Percentiles rank a stretch among this genome's conserved stretches.
phyloP scores from a whole-genome alignment of 1,139 yeast species.

The Blastobotrys apis region DNA sequence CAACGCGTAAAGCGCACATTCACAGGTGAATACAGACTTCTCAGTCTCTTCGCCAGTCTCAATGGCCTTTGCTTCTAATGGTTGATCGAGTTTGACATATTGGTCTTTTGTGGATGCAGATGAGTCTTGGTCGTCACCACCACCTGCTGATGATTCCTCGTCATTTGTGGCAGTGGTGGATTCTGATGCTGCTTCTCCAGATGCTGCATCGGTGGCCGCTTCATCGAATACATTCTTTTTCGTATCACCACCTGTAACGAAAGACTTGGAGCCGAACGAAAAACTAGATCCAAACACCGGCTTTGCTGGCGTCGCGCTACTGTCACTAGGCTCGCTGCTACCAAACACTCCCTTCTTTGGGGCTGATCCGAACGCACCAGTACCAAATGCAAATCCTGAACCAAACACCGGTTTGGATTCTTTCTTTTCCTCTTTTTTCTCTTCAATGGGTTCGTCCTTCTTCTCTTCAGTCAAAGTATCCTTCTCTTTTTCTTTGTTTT shows the following conservation, averaged over 20 bases:
- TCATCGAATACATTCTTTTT: conserved; percentile 15
- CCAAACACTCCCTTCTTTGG: conserved; percentile 11
- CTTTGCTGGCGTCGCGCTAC: not conserved
- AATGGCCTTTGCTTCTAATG: conserved; percentile 45
- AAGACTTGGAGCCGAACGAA: conserved; percentile 18
- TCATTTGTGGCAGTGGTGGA: conserved; percentile 13
- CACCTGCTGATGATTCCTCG: conserved; percentile 1
- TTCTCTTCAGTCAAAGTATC: conserved; percentile 3
- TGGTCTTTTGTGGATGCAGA: conserved; percentile 12
- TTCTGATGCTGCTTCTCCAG: conserved; percentile 2
- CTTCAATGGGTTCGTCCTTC: conserved; percentile 8
- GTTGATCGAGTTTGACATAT: conserved; percentile 28
- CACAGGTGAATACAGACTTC: conserved; percentile 58
- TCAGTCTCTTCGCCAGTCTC: conserved; percentile 93
- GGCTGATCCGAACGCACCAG: conserved; percentile 19
- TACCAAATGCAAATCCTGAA: conserved; percentile 30
- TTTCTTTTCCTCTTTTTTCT: conserved; percentile 6
- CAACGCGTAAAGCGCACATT: conserved; percentile 76
- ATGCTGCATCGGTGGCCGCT: conserved; percentile 14
- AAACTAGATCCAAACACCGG: conserved; percentile 19
- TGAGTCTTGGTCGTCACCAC: too few species aligned
- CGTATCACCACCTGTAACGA: conserved; percentile 3
- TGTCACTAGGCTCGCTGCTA: not conserved
- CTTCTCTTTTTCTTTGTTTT: conserved; percentile 2
- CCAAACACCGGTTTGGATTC: conserved; percentile 18